Base-by-base conservation (phyloP, 257 asterid species). In the Cinchona pubescens region DNA sequence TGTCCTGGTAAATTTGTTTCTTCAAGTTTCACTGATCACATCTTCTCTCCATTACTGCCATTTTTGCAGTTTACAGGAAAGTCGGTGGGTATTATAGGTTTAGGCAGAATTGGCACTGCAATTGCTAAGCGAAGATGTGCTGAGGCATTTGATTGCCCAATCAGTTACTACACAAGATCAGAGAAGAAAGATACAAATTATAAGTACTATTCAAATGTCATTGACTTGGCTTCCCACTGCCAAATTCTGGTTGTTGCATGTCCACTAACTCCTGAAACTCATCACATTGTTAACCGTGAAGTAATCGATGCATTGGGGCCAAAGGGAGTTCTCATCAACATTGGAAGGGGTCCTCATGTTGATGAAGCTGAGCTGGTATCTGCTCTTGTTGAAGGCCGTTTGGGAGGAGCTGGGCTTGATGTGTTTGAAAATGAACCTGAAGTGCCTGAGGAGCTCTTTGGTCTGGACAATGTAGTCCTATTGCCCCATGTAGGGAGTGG, bases 371-470 rank as follows among this genome's bases (percentile, higher is more conserved):
- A 91, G 80, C 76, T 93, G 69, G 94, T 93, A 53, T 85, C 88
- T 1, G 98, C 98, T 71, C 88, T 93, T 21, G 87, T 83, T 60
- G 96, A 93, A 82, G 94, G 97, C 64, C 92, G 98, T 13, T 23
- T 93, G 60, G 98, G 93, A 29, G 98, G 98, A 0, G 98, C 95
- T 77, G 98, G 98, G 3, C 84, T 93, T 16, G 98, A 93, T 80
- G 97, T 93, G 72, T 90, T 80, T 37, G 95, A 93, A 66, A 88
- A 84, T 60, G 98, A 93, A 69, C 98, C 98, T 27, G 69, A 84
- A 19, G 96, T 90, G 3, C 96, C 97, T 0, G 91, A 86, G 79
- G 77, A 80, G 27, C 86, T 92, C 2, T 83, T 85, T 70, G 88
- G 79, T 29, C 91, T 90, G 16, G 90, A 89, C 12, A 89, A 92